A percentile compares a stretch with the other conserved stretches of the same genome.
These are phyloP conservation scores for Candida ascalaphidarum DNA, from an alignment of 805 yeast genomes.

Conservation along the genomic window DNA sequence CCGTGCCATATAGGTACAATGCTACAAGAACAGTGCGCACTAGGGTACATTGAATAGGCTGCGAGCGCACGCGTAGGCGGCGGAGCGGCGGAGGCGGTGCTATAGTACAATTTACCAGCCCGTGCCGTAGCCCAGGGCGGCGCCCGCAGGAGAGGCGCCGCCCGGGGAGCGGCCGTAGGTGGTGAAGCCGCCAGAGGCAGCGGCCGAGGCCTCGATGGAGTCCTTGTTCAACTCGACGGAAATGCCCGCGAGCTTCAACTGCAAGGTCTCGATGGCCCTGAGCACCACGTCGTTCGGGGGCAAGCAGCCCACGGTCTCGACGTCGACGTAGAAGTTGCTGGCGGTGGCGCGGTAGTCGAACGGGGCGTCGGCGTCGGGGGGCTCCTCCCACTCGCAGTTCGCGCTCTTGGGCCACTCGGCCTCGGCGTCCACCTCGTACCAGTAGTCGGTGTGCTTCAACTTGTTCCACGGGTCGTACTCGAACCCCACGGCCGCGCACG, in stretches of 20 bases:
- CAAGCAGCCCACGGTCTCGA: constrained; percentile 87
- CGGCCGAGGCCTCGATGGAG: constrained; percentile 27
- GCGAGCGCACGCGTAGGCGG: too few relatives aligned
- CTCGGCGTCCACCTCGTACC: constrained; percentile 88
- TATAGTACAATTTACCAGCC: neutral
- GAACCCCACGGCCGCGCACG: constrained; percentile 90
- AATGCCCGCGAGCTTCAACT: constrained; percentile 84
- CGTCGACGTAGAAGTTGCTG: constrained; percentile 71
- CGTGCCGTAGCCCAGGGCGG: constrained; percentile 27
- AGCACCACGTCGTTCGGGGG: constrained; percentile 84
- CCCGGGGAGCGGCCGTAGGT: constrained; percentile 37
- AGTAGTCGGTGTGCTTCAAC: constrained; percentile 87
- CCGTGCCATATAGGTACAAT: neutral
- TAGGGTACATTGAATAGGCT: too few relatives aligned
- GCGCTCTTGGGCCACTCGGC: constrained; percentile 89
- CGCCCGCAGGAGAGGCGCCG: constrained; percentile 27
- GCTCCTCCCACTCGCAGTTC: constrained; percentile 94
- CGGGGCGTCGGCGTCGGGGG: constrained; percentile 77
- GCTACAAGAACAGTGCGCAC: neutral
- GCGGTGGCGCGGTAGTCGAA: constrained; percentile 85
- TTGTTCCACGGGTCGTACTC: constrained; percentile 99
- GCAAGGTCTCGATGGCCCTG: constrained; percentile 77
- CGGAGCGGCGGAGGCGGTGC: too few relatives aligned
- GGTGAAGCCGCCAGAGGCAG: constrained; percentile 41
- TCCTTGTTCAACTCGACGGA: constrained; percentile 55